A percentile compares a stretch with the other conserved stretches of the same genome.
Conservation (phyloP, 2,329 filamentous ascomycete genomes). For the Phyllosticta capitalensis region DNA sequence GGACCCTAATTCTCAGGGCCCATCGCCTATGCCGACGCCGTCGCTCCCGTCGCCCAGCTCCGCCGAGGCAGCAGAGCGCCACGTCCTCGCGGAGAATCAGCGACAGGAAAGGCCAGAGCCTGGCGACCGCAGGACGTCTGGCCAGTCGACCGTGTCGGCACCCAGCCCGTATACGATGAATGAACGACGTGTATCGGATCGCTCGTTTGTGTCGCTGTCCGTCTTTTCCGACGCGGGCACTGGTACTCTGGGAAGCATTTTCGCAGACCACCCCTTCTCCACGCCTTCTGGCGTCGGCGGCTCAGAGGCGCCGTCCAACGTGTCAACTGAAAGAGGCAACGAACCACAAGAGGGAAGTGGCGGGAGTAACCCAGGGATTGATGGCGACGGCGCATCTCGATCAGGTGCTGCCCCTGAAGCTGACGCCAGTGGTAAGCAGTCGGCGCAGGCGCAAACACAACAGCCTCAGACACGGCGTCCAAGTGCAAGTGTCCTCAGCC, state of each 20-base stretch:
- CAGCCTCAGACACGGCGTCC: neutral
- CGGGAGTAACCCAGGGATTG: too few species aligned
- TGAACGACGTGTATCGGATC: neutral
- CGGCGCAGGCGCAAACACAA: neutral
- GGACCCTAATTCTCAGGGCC: neutral
- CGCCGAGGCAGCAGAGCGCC: neutral
- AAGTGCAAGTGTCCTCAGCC: neutral
- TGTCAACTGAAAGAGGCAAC: neutral
- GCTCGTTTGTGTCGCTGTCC: neutral
- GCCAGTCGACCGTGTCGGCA: neutral
- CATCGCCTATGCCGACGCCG: neutral
- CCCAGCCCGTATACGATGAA: neutral
- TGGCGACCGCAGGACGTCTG: neutral
- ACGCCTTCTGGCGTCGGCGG: neutral
- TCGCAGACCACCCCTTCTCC: neutral
- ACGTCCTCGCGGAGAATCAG: neutral
- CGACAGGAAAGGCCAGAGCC: neutral
- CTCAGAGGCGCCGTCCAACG: neutral
- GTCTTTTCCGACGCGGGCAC: neutral
- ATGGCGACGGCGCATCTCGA: too few species aligned
- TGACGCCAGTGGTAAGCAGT: neutral
- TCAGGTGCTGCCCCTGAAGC: neutral
- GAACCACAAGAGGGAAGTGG: neutral
- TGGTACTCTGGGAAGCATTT: neutral
- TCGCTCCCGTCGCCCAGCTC: neutral